A percentile compares a stretch with the other conserved stretches of the same genome.
phyloP scores from a whole-genome alignment of 2,329 filamentous ascomycete species.

The Penicillium sp. region DNA sequence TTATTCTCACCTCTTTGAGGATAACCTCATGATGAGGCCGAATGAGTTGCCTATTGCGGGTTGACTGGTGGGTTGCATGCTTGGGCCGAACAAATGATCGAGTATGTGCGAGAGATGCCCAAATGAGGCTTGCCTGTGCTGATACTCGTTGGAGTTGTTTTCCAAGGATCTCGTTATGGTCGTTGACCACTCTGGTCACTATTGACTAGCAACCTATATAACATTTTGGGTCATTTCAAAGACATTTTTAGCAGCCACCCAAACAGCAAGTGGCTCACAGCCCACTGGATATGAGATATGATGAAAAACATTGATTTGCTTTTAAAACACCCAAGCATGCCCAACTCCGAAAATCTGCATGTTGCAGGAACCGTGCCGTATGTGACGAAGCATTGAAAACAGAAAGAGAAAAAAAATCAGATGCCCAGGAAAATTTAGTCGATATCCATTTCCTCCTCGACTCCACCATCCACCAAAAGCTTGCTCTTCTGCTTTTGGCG shows the following conservation, averaged over 20 bases:
- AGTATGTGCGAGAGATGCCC: not conserved
- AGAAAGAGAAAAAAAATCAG: constrained; percentile 20
- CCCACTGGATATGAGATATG: constrained; percentile 15
- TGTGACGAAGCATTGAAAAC: constrained; percentile 21
- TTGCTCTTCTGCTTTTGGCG: constrained; percentile 45
- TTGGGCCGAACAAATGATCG: not conserved
- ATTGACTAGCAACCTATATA: constrained; percentile 10
- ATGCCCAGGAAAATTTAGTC: constrained; percentile 34
- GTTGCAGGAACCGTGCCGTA: constrained; percentile 27
- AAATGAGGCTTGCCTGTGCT: not conserved
- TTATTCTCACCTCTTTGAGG: no score
- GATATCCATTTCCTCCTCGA: constrained; percentile 48
- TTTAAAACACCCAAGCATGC: constrained; percentile 29
- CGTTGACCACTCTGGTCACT: constrained; percentile 9
- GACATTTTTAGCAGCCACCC: constrained; percentile 7
- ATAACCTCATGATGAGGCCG: no score
- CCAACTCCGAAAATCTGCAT: constrained; percentile 22
- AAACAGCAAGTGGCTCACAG: constrained; percentile 6
- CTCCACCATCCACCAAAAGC: constrained; percentile 44
- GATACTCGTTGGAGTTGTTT: constrained; percentile 5
- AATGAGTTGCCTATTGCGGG: no score
- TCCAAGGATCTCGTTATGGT: constrained; percentile 10
- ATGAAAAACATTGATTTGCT: constrained; percentile 24
- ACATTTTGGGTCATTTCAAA: constrained; percentile 10
- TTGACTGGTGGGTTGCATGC: not conserved